Evolutionary conservation across 176 grass and related monocot species (phyloP).

Genomic region (Oryza meyeriana): DNA sequence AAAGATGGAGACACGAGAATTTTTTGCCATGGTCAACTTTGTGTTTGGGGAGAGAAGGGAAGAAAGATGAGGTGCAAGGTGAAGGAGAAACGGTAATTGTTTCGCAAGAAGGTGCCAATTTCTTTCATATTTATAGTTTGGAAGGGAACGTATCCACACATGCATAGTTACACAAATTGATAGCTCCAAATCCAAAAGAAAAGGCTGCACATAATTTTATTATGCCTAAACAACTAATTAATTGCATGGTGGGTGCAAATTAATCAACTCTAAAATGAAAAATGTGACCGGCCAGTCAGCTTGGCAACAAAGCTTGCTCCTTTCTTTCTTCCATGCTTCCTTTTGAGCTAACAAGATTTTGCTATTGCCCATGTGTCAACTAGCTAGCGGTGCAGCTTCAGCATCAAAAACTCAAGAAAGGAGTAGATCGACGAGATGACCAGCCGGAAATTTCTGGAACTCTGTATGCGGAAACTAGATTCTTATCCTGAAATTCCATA

Average conservation of each 20-base stretch:
- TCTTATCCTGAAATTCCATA: background rate
- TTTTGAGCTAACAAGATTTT: background rate
- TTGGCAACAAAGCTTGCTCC: background rate
- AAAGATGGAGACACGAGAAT: background rate
- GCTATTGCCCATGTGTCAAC: background rate
- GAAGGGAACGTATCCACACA: background rate
- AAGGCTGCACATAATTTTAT: background rate
- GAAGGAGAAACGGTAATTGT: background rate
- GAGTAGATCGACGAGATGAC: background rate
- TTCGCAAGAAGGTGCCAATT: background rate
- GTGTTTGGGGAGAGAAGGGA: background rate
- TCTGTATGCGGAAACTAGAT: background rate
- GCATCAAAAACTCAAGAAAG: background rate
- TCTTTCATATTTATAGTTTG: background rate
- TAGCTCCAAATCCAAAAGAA: background rate
- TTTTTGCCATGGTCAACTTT: slow-evolving; percentile 18
- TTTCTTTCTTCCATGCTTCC: background rate
- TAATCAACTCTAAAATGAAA: background rate
- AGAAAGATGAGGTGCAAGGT: background rate
- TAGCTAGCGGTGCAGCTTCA: background rate
- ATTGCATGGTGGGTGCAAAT: background rate
- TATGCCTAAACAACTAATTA: background rate
- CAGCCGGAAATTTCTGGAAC: background rate
- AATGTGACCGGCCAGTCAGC: background rate
- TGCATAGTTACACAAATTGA: background rate